Base-by-base conservation (phyloP, 1,139 yeast genomes). In the Zygosaccharomyces pseudobailii region DNA sequence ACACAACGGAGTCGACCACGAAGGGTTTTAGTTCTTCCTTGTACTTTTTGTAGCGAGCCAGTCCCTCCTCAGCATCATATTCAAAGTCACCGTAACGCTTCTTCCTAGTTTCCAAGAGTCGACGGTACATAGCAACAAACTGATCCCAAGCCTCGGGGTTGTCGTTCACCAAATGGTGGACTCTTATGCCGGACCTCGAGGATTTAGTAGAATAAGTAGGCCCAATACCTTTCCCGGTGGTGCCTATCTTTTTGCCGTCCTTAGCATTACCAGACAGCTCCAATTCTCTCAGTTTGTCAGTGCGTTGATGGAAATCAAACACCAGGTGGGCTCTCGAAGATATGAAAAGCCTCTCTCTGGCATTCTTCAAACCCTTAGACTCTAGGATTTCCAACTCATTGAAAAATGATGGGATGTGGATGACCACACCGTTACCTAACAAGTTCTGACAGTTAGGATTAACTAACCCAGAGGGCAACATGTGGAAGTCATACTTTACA, bases 141-240 rank as follows among this genome's bases (percentile, higher is more conserved):
- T 87, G 96, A 39, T 78, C 85, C 97, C 98, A 92, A 30, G 96
- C 88, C 55, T 82, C 90, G 10, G 89, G 89, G 65, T 86, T 90
- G 59, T 87, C 85, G 56, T 88, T 82, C 36, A 89, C 95, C 63
- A 92, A 79, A 72, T 92, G 98, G 72, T 92, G 98, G 50, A 92
- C 95, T 71, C 99, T 81, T 59, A 92, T 75, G 65, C 99, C 99
- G 28, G 97, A 88, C 71, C 99, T 83, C 19, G 96, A 85, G 47
- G 96, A 96, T 74, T 92, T 92, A 58, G 98, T 89, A 38, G 97
- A 84, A 70, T 92, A 92, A 39, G 98, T 85, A 59, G 99, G 99
- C 49, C 99, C 99, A 65, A 92, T 92, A 71, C 99, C 99, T 70
- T 94, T 92, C 65, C 97, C 97, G 43, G 99, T 92, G 55, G 99